Evolutionary conservation across 2,329 filamentous ascomycete genomes (phyloP), one percentile per base, ranked within the genome.

Genomic region (Diaporthe citriasiana): DNA sequence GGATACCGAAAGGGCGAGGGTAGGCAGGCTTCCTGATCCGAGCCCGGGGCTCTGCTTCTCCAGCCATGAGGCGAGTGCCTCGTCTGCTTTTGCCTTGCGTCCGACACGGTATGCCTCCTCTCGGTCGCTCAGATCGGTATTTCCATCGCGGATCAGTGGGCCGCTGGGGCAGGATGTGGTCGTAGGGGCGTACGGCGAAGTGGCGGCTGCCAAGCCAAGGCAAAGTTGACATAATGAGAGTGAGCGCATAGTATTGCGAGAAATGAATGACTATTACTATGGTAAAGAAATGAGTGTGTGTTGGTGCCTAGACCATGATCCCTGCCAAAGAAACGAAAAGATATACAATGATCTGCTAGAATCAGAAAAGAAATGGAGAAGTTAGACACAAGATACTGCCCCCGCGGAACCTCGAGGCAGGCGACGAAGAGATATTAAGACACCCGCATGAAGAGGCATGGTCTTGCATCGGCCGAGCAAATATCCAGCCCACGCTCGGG

Each of bases 31-130:
- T 2, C 56, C 59, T 1, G 40, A 30, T 1, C 70, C 57, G 47
- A 66, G 70, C 3, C 70, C 70, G 4, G 57, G 42, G 33, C 70
- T 66, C 22, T 72, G 70, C 19, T 45, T 45, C 3, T 72, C 70
- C 4, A 72, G 57, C 70, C 70, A 72, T 7, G 33, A 13, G 1
- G 57, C 35, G 3, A 72, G 59, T 1, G 70, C 40, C 1, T 19
- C 50, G 47, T 72, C 70, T 2, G 70, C 70, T 22, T 72, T 72
- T 1, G 57, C 40, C 22, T 72, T 72, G 47, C 70, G 70, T 1
- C 27, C 57, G 3, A 56, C 57, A 3, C 59, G 33, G 25, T 72
- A 72, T 19, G 70, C 70, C 7, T 60, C 70, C 40, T 72, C 70
- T 4, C 57, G 25, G 22, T 45, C 57, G 15, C 70, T 53, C 1